Evolutionary conservation across 805 yeast genomes (phyloP), one percentile per base, ranked within the genome.

Genomic region (Saccharomycopsis sp.): DNA sequence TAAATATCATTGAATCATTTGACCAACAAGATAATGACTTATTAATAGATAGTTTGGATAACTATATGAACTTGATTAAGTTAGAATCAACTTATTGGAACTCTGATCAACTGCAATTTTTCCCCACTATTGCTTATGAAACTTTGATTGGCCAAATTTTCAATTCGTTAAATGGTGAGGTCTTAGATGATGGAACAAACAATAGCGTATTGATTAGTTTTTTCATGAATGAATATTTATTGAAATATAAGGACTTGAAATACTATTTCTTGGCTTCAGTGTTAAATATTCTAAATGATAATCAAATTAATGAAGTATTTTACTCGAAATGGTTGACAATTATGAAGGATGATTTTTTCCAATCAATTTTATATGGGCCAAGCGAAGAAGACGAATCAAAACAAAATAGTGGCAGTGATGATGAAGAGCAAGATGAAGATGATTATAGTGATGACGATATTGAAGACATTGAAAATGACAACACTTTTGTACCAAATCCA

Each of bases 181-280:
- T 66, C 4, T 60, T 69, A 21, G 56, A 60, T 2, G 80, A 78
- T 55, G 74, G 72, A 8, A 61, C 76, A 0, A 63, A 69, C 27
- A 70, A 71, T 13, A 72, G 70, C 56, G 68, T 74, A 41, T 58
- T 73, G 9, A 48, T 77, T 13, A 59, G 68, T 40, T 86, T 82
- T 57, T 85, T 84, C 55, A 55, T 68, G 23, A 77, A 71, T 19
- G 66, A 65, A 22, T 78, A 74, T 49, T 80, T 80, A 56, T 55
- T 56, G 24, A 69, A 70, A 53, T 75, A 73, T 59, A 85, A 85
- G 68, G 98, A 90, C 59, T 62, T 90, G 46, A 85, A 88, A 54
- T 86, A 68, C 57, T 84, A 80, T 56, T 81, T 85, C 53, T 77
- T 31, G 79, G 73, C 53, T 59, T 78, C 19, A 53, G 53, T n/a